phyloP scores from a whole-genome alignment of 305 asterid genomes.

The Lippia alba region DNA sequence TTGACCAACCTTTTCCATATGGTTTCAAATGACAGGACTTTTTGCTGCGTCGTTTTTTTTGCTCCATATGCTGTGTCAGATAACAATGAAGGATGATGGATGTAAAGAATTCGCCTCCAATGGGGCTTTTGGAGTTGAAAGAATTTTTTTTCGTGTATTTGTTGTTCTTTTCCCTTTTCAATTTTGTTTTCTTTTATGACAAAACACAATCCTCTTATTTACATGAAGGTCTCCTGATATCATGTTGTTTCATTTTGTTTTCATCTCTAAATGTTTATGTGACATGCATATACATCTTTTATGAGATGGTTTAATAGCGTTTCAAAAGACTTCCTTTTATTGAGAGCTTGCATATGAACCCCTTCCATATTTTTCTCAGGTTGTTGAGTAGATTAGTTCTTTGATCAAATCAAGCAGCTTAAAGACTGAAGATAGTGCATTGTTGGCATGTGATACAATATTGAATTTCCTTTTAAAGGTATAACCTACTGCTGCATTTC shows the following conservation, averaged over 20 bases:
- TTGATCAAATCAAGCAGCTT: constrained; percentile 52
- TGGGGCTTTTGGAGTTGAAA: constrained; percentile 71
- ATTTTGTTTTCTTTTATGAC: constrained; percentile 10
- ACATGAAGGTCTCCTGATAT: neutral
- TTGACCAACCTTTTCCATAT: constrained; percentile 29
- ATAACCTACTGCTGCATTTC: constrained; percentile 21
- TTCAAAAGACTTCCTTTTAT: constrained; percentile 19
- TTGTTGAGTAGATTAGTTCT: constrained; percentile 55
- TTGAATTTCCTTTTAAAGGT: constrained; percentile 84
- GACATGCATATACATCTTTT: neutral
- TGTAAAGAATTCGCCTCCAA: constrained; percentile 67
- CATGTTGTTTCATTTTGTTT: constrained; percentile 4
- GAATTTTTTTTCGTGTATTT: constrained; percentile 28
- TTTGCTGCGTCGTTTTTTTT: constrained; percentile 69
- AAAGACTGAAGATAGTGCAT: constrained; percentile 48
- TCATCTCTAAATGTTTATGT: neutral
- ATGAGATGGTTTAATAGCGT: neutral
- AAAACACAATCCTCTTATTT: constrained; percentile 12
- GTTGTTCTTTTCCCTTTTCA: constrained; percentile 13
- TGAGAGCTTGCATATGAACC: constrained; percentile 23
- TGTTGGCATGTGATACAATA: constrained; percentile 89
- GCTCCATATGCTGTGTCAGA: constrained; percentile 93
- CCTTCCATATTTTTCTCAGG: constrained; percentile 51
- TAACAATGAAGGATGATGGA: constrained; percentile 72
- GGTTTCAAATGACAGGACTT: constrained; percentile 59